Evolutionary conservation across 495 filamentous ascomycete species (phyloP), one percentile per base, ranked within the genome.

Genomic region (Xanthoparmelia taractica): DNA sequence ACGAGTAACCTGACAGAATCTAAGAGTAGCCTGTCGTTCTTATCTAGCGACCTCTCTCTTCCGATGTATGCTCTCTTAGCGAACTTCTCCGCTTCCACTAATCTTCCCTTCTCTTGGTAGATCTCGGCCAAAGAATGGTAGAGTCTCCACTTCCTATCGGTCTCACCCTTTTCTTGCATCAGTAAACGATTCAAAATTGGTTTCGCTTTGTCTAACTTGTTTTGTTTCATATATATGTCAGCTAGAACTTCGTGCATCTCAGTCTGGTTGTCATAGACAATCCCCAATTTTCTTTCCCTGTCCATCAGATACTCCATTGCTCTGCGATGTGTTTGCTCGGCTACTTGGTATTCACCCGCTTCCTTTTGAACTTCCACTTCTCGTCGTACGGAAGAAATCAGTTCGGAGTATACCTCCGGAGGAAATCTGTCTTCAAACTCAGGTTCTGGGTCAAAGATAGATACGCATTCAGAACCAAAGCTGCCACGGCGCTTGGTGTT

Each of bases 131-230:
- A 50, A 13, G 43, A 40, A n/a, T 65, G 60, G 33, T 66, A 66
- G 11, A 67, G 60, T 23, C 66, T 67, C 63, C 59, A 70, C 33
- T 66, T 70, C 38, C 68, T 60, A 20, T 65, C 60, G 20, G 61
- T 60, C 15, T 70, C 66, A 7, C 20, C 52, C 13, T 52, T 56
- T 18, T 65, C 66, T 18, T 65, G 43, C 50, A 63, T 58, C 52
- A 70, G 41, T 25, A 70, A 48, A 15, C 43, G 43, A 36, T 54
- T 54, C 33, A 67, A 23, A 4, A 70, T 45, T 15, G 45, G 8
- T 50, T 70, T 70, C 6, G 66, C 65, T 27, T 64, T 65, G 23
- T 64, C 61, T 25, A 57, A 41, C 29, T 61, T 56, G 12, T 59
- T 47, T 17, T 59, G 56, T n/a, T 67, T 63, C 2, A 62, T 37